Conservation (phyloP, 148 eudicot species). For the Persicaria maculosa region DNA sequence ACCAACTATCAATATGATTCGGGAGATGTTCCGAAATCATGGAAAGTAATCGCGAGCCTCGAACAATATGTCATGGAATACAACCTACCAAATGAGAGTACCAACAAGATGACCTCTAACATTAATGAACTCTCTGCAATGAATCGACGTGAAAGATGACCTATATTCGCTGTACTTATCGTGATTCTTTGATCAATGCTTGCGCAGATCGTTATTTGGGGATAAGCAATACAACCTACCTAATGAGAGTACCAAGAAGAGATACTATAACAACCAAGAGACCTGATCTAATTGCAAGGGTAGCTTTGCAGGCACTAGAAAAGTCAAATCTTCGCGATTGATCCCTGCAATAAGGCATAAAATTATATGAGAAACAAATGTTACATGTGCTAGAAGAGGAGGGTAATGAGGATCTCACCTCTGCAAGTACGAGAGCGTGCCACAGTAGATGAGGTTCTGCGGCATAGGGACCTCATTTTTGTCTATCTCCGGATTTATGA, state of each 20-base stretch:
- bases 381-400: neutral
- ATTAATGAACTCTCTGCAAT: neutral
- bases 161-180: slow-evolving; percentile 4
- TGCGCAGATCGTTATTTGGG: neutral
- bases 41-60: no score
- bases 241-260: slow-evolving; percentile 17
- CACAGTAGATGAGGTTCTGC: slow-evolving; percentile 73
- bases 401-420: slow-evolving; percentile 38
- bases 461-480: slow-evolving; percentile 59
- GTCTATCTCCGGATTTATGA: slow-evolving; percentile 64
- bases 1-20: no score
- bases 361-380: neutral
- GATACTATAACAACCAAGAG: slow-evolving; percentile 24
- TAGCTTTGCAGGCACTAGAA: slow-evolving; percentile 38
- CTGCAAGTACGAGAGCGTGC: slow-evolving; percentile 59
- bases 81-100: no score
- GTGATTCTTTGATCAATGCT: neutral
- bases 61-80: no score
- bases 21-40: no score
- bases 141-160: neutral
- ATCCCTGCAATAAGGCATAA: slow-evolving; percentile 37
- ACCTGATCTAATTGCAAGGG: slow-evolving; percentile 17
- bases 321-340: slow-evolving; percentile 69
- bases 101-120: neutral
- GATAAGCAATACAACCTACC: slow-evolving; percentile 13